phyloP scores from a whole-genome alignment of 495 filamentous ascomycete species.

The Melanomma pulvis-pyrius region DNA sequence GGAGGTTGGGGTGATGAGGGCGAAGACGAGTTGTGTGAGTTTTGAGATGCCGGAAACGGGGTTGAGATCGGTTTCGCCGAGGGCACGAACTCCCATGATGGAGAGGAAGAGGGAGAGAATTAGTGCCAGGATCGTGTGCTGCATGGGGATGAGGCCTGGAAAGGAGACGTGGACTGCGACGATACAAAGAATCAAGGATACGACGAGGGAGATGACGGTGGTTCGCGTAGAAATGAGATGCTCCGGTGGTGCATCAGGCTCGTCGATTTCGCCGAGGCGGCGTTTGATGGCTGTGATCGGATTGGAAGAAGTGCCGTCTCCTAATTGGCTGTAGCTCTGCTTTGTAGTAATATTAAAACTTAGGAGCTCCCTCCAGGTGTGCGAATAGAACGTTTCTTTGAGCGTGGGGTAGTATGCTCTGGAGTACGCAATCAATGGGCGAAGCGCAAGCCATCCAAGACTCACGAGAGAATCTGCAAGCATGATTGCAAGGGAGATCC shows the following conservation, averaged over 20 bases:
- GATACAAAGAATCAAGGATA: conserved; percentile 80
- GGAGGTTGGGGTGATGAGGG: conserved; percentile 70
- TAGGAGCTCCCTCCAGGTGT: conserved; percentile 38
- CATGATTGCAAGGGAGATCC: conserved; percentile 95
- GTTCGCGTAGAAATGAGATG: conserved; percentile 76
- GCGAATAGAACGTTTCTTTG: conserved; percentile 34
- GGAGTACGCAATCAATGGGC: conserved; percentile 56
- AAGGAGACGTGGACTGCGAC: conserved; percentile 79
- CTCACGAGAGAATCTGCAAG: conserved; percentile 89
- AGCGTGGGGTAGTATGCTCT: conserved; percentile 44
- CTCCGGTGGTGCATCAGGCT: conserved; percentile 73
- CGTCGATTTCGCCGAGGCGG: conserved; percentile 34
- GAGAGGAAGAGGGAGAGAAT: conserved; percentile 84
- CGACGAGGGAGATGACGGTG: conserved; percentile 71
- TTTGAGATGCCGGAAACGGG: conserved; percentile 97
- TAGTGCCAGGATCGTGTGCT: conserved; percentile 78
- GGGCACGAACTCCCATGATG: conserved; percentile 92
- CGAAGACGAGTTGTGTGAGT: conserved; percentile 92
- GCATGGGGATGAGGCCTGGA: conserved; percentile 63
- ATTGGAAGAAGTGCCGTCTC: conserved; percentile 26
- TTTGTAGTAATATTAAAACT: conserved; percentile 31
- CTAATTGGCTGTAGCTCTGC: conserved; percentile 38
- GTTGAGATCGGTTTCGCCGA: conserved; percentile 96
- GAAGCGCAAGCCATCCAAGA: conserved; percentile 75
- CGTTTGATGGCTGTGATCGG: conserved; percentile 23